Evolutionary conservation across 169 alveolate genomes (phyloP), one percentile per base, ranked within the genome.

Genomic region (Babesia bovis): DNA sequence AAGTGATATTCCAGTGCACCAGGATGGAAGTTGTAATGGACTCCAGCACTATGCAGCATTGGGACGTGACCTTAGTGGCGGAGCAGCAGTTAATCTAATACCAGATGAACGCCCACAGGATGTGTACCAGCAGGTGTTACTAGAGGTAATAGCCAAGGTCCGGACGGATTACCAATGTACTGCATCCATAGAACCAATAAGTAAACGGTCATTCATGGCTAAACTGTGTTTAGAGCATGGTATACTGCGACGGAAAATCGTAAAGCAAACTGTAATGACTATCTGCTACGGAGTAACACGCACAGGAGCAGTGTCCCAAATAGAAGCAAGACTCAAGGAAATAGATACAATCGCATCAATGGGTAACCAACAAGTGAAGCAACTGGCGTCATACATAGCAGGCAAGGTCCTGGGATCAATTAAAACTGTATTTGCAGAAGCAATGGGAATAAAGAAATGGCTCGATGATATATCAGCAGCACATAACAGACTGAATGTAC

Each of bases 261-360:
- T 97, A 42, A 97, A 97, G 82, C 97, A 97, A 90, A 97, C 99
- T n/a, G 98, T 97, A 25, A 97, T 97, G 99, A 97, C 99, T 35
- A 94, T 97, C 26, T 97, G 97, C 38, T 97, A 97, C 77, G 99
- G 99, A 7, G 99, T 97, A 15, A 97, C 99, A 2, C 90, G 96
- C 17, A 89, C 94, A 17, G 97, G 98, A 5, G 97, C 97, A 4
- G 87, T 85, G 36, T 84, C 74, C n/a, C 91, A 82, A 82, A 82
- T 86, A 21, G 91, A 84, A 42, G 23, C 56, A 7, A 74, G 76
- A 28, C 60, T 81, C 38, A 84, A 87, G 68, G 77, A 55, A 7
- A 69, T 84, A 32, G 72, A 47, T 28, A 52, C 75, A 17, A 23
- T 87, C 38, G 77, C 70, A 60, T 66, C 32, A 42, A 75, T 38